These are phyloP conservation scores for Pisolithus orientalis DNA, from an alignment of 768 basidiomycete genomes.

Conservation along the genomic window DNA sequence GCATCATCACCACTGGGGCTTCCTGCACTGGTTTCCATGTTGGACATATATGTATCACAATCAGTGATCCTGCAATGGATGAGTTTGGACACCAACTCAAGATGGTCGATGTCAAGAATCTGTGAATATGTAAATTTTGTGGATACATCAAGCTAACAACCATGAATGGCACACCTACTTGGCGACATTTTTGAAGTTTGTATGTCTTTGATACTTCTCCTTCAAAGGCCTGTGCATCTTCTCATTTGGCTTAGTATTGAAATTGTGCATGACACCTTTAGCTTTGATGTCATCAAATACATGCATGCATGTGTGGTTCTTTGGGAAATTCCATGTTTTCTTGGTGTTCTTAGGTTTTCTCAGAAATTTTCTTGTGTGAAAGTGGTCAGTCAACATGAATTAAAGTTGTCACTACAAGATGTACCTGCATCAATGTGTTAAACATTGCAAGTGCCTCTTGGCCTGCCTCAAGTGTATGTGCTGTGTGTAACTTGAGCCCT, in stretches of 20 bases:
- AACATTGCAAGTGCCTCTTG: conserved; percentile 12
- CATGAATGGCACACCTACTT: conserved; percentile 22
- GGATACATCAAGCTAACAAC: background rate
- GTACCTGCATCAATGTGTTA: conserved; percentile 18
- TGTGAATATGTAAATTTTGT: background rate
- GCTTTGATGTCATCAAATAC: too few relatives aligned
- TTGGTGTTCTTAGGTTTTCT: too few relatives aligned
- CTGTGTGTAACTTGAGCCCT: conserved; percentile 26
- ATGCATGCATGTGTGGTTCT: background rate
- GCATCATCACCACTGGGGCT: background rate
- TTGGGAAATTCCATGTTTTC: background rate
- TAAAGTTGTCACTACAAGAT: background rate
- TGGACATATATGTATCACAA: background rate
- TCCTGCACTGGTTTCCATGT: background rate
- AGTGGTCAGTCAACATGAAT: too few relatives aligned
- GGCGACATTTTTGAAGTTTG: conserved; percentile 32
- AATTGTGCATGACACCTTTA: conserved; percentile 4
- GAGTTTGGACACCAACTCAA: background rate
- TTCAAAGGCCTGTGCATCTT: background rate
- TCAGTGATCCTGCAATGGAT: background rate
- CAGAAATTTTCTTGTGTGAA: too few relatives aligned
- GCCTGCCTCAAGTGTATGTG: conserved; percentile 18
- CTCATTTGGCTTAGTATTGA: background rate
- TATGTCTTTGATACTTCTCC: conserved; percentile 16
- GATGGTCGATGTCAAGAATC: conserved; percentile 4